Evolutionary conservation across 768 basidiomycete genomes (phyloP).

Genomic region (Xanthoconium stramineum): DNA sequence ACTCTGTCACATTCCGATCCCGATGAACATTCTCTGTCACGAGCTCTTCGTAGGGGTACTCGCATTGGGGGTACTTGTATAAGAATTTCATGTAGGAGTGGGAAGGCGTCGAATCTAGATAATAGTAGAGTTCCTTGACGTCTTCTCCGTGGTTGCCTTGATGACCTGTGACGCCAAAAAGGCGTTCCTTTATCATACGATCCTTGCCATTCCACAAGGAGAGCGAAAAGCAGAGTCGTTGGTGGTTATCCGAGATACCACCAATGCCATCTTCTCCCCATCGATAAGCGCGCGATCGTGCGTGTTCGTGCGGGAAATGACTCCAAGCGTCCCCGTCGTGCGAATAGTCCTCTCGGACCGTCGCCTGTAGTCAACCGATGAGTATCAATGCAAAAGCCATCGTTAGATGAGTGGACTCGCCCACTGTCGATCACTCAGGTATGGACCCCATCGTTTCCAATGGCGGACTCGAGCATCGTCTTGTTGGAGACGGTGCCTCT

Average conservation of each 20-base stretch:
- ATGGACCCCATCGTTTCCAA: slow-evolving; percentile 99
- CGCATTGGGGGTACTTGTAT: slow-evolving; percentile 96
- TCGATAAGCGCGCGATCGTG: slow-evolving; percentile 90
- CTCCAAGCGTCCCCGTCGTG: slow-evolving; percentile 94
- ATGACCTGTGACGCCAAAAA: slow-evolving; percentile 95
- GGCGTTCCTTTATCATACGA: slow-evolving; percentile 91
- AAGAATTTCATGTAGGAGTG: slow-evolving; percentile 99
- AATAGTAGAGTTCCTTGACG: slow-evolving; percentile 98
- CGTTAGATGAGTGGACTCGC: slow-evolving; percentile 41
- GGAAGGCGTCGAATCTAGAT: slow-evolving; percentile 96
- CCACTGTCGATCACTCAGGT: slow-evolving; percentile 97
- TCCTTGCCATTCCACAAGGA: slow-evolving; percentile 96
- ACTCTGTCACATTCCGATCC: slow-evolving; percentile 84
- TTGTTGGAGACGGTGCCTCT: slow-evolving; percentile 82
- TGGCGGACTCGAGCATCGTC: slow-evolving; percentile 77
- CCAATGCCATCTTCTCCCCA: slow-evolving; percentile 99
- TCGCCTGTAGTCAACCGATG: slow-evolving; percentile 58
- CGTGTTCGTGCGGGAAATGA: slow-evolving; percentile 92
- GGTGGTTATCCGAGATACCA: slow-evolving; percentile 96
- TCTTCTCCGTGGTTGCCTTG: slow-evolving; percentile 99
- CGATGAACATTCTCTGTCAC: slow-evolving; percentile 81
- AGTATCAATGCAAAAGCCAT: slow-evolving; percentile 1
- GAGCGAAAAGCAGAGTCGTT: slow-evolving; percentile 85
- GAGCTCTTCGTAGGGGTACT: slow-evolving; percentile 92
- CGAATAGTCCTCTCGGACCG: slow-evolving; percentile 98